These are phyloP conservation scores for Crithidia fasciculata DNA, from an alignment of 208 protist genomes.

Conservation along the genomic window DNA sequence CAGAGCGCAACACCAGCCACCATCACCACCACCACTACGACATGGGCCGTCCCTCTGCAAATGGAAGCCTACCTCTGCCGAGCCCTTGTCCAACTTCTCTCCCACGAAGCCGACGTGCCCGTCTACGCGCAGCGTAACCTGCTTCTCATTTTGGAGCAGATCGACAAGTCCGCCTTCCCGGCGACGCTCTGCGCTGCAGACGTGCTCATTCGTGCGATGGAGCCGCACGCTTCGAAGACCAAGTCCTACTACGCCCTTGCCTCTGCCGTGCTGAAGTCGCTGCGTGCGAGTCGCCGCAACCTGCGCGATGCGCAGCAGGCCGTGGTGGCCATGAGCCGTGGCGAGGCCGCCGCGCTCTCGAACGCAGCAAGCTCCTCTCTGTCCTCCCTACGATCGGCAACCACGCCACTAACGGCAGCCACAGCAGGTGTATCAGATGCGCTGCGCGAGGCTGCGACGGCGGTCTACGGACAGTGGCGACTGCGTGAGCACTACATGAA, in stretches of 20 bases:
- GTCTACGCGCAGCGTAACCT: conserved; percentile 69
- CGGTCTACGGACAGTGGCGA: conserved; percentile 41
- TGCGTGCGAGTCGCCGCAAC: conserved; percentile 40
- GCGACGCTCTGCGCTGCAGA: conserved; percentile 51
- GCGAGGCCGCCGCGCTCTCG: not conserved
- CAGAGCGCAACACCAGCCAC: not conserved
- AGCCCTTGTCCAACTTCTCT: conserved; percentile 56
- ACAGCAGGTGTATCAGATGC: not conserved
- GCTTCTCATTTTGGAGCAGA: conserved; percentile 67
- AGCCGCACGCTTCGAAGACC: conserved; percentile 56
- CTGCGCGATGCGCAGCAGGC: conserved; percentile 20
- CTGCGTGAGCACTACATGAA: conserved; percentile 57
- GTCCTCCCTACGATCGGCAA: not conserved
- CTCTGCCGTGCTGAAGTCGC: conserved; percentile 65
- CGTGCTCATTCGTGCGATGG: conserved; percentile 60
- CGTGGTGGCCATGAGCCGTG: conserved; percentile 17
- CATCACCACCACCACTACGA: not conserved
- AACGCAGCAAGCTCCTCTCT: too few species aligned
- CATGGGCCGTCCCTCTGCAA: conserved; percentile 51
- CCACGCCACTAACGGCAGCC: not conserved
- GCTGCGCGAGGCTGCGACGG: conserved; percentile 15
- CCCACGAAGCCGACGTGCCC: conserved; percentile 51
- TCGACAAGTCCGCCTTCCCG: conserved; percentile 65
- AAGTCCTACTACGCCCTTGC: conserved; percentile 75
- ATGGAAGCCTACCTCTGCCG: conserved; percentile 64